Percentiles rank a stretch among this genome's conserved stretches.
phyloP scores from a whole-genome alignment of 1,284 basidiomycete genomes.

The Wolfiporia cocos region DNA sequence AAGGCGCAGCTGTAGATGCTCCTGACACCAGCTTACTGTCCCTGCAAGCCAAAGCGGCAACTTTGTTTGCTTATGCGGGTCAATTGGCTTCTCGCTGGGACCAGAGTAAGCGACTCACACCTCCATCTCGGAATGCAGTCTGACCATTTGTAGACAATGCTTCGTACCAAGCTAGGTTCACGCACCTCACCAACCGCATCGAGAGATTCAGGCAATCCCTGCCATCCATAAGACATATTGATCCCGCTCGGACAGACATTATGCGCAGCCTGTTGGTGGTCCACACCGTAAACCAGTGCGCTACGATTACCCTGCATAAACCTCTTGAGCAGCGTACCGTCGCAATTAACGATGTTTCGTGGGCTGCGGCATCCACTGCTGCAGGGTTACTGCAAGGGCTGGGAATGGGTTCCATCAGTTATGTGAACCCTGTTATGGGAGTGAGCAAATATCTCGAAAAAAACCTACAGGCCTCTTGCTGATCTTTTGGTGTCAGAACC shows the following conservation, averaged over 20 bases:
- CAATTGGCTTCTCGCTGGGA: conserved; percentile 20
- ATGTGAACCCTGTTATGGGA: conserved; percentile 25
- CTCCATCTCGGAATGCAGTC: conserved; percentile 3
- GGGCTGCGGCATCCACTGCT: conserved; percentile 22
- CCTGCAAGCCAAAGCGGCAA: conserved; percentile 31
- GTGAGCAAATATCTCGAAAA: conserved; percentile 11
- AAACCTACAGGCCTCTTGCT: neutral
- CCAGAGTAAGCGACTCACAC: conserved; percentile 19
- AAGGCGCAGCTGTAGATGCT: conserved; percentile 16
- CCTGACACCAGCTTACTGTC: conserved; percentile 23
- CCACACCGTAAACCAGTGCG: conserved; percentile 28
- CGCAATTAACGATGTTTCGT: conserved; percentile 16
- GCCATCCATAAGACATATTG: conserved; percentile 15
- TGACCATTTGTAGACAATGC: conserved; percentile 12
- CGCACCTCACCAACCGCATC: conserved; percentile 24
- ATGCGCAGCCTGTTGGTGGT: conserved; percentile 25
- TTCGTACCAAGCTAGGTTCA: conserved; percentile 21
- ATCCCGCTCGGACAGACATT: conserved; percentile 11
- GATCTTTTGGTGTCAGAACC: conserved; percentile 9
- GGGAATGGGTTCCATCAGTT: conserved; percentile 12
- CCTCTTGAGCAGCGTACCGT: conserved; percentile 21
- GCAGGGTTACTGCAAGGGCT: conserved; percentile 17
- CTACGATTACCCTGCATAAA: conserved; percentile 32
- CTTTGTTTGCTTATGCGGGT: conserved; percentile 30
- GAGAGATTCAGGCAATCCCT: conserved; percentile 22